Conservation (phyloP, 345 rosid species). For the Citrus australasica region DNA sequence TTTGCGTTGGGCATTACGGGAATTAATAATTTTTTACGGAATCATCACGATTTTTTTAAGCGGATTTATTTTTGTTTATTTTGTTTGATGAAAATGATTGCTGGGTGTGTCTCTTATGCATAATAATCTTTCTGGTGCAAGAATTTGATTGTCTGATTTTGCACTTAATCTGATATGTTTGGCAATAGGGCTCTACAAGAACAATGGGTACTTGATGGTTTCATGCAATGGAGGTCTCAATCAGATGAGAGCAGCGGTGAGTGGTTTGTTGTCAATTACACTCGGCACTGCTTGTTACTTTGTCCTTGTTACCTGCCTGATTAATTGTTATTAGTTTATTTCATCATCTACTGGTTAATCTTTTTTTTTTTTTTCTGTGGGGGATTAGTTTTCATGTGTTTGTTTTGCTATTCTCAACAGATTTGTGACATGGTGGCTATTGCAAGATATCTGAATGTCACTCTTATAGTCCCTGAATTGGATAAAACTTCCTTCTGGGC, state of each 20-base stretch:
- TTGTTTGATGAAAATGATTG: background rate
- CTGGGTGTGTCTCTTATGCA: background rate
- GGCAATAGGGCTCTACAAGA: conserved; percentile 72
- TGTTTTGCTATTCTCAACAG: conserved; percentile 29
- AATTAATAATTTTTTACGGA: background rate
- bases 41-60: background rate
- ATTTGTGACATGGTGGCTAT: conserved; percentile 91
- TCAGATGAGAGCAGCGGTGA: conserved; percentile 92
- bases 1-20: background rate
- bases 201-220: conserved; percentile 94
- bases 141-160: background rate
- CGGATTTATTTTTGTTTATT: background rate
- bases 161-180: conserved; percentile 6
- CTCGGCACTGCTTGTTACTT: background rate
- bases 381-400: background rate
- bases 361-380: background rate
- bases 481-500: conserved; percentile 90
- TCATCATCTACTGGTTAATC: background rate
- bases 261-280: conserved; percentile 12
- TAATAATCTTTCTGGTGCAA: background rate
- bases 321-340: background rate
- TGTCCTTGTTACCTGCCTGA: background rate
- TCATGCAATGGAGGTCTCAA: conserved; percentile 95
- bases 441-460: conserved; percentile 78
- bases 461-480: conserved; percentile 85